Evolutionary conservation across 768 basidiomycete species (phyloP).

Genomic region (Kwoniella pini): DNA sequence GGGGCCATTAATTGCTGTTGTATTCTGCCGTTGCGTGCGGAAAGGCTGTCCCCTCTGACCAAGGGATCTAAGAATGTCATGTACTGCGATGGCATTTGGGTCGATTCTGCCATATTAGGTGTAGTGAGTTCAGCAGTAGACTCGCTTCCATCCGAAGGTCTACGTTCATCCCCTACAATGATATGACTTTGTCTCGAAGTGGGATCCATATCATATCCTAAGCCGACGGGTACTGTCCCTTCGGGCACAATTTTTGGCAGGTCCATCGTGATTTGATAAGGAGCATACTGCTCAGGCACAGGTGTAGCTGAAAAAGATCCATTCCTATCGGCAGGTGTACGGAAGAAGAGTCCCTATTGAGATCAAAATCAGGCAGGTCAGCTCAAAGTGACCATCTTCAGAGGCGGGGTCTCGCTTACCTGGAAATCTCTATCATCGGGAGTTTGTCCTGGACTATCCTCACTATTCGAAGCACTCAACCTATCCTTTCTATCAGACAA

Average conservation of each 20-base stretch:
- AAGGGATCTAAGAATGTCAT: conserved; percentile 2
- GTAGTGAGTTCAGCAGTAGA: conserved; percentile 24
- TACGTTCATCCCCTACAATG: not conserved
- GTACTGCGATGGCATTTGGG: not conserved
- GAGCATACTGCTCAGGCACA: conserved; percentile 19
- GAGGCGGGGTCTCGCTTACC: too few relatives aligned
- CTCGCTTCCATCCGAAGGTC: conserved; percentile 15
- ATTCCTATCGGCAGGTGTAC: conserved; percentile 35
- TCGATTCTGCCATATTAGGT: conserved; percentile 8
- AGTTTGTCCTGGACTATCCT: conserved; percentile 18
- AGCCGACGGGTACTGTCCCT: conserved; percentile 2
- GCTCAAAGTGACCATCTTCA: not conserved
- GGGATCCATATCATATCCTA: conserved; percentile 17
- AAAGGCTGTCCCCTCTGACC: not conserved
- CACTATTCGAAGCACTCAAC: not conserved
- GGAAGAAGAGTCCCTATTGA: conserved; percentile 44
- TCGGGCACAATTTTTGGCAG: conserved; percentile 2
- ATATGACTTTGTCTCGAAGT: conserved; percentile 1
- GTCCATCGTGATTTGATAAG: not conserved
- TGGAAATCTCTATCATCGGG: conserved; percentile 43
- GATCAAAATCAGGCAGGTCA: not conserved
- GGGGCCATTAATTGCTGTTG: conserved; percentile 14
- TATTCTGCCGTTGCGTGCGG: too few relatives aligned
- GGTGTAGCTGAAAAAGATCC: conserved; percentile 20
- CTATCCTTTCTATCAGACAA: conserved; percentile 6